A percentile compares a stretch with the other conserved stretches of the same genome.
Evolutionary conservation across 371 early-diverging fungal genomes (phyloP).

Genomic region (Lichtheimia hyalospora): DNA sequence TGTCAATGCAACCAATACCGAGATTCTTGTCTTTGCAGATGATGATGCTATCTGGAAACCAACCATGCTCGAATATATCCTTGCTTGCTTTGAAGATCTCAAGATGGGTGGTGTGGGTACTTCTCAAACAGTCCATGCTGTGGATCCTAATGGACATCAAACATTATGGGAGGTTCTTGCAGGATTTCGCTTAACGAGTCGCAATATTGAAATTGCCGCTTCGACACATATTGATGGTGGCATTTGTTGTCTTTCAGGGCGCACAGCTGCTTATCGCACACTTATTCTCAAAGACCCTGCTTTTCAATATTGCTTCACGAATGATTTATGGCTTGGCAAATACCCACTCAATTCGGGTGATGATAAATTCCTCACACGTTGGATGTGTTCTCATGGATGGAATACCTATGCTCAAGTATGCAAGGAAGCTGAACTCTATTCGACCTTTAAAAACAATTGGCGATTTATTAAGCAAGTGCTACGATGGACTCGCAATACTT

Average conservation of each 20-base stretch:
- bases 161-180: conserved; percentile 74
- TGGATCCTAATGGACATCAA: conserved; percentile 54
- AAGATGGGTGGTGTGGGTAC: conserved; percentile 75
- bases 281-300: conserved; percentile 68
- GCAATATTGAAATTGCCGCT: conserved; percentile 72
- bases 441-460: conserved; percentile 78
- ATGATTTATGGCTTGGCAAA: conserved; percentile 68
- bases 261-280: conserved; percentile 74
- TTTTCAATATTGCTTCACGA: conserved; percentile 70
- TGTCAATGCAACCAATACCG: conserved; percentile 61
- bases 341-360: conserved; percentile 75
- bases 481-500: conserved; percentile 75
- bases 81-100: conserved; percentile 71
- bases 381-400: conserved; percentile 72
- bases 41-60: conserved; percentile 71
- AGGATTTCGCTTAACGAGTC: conserved; percentile 64
- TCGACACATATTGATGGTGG: conserved; percentile 76
- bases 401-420: conserved; percentile 68
- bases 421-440: conserved; percentile 63
- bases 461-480: conserved; percentile 68
- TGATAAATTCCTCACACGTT: conserved; percentile 73
- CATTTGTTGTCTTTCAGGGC: conserved; percentile 73
- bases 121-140: conserved; percentile 61
- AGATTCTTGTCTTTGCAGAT: conserved; percentile 68
- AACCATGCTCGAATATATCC: conserved; percentile 57